Conservation (phyloP, 176 grass and related monocot genomes). For the Oryza longistaminata region DNA sequence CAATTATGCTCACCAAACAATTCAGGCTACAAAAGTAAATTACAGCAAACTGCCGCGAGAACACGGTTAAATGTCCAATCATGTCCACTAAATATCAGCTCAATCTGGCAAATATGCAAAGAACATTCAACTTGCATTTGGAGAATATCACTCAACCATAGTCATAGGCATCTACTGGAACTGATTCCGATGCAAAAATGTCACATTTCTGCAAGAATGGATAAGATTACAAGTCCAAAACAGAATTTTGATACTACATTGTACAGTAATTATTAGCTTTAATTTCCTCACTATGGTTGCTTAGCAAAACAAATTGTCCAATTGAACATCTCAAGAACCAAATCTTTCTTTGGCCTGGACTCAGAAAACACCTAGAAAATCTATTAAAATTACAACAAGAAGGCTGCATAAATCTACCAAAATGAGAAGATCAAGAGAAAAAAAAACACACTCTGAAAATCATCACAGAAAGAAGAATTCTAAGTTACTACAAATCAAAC, state of each 20-base stretch:
- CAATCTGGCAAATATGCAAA: not conserved
- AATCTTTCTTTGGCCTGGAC: slow-evolving; percentile 46
- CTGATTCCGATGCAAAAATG: slow-evolving; percentile 8
- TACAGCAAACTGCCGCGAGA: not conserved
- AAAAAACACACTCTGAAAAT: not conserved
- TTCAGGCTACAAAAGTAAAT: not conserved
- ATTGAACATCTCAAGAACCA: slow-evolving; percentile 47
- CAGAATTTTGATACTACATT: not conserved
- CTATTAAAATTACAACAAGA: slow-evolving; percentile 22
- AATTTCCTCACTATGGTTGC: not conserved
- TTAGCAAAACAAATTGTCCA: not conserved
- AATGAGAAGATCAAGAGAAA: not conserved
- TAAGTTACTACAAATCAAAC: slow-evolving; percentile 35
- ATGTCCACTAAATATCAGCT: not conserved
- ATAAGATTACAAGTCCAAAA: not conserved
- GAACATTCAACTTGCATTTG: not conserved
- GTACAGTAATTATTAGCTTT: not conserved
- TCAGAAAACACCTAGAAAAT: slow-evolving; percentile 17
- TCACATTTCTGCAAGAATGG: not conserved
- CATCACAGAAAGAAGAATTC: not conserved
- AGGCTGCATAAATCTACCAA: slow-evolving; percentile 7
- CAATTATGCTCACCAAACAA: slow-evolving; percentile 21
- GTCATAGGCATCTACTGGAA: slow-evolving; percentile 6
- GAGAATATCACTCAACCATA: not conserved
- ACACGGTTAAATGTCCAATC: not conserved